These are phyloP conservation scores for Pulicaria dysenterica DNA, from an alignment of 129 eudicot genomes.

Conservation along the genomic window DNA sequence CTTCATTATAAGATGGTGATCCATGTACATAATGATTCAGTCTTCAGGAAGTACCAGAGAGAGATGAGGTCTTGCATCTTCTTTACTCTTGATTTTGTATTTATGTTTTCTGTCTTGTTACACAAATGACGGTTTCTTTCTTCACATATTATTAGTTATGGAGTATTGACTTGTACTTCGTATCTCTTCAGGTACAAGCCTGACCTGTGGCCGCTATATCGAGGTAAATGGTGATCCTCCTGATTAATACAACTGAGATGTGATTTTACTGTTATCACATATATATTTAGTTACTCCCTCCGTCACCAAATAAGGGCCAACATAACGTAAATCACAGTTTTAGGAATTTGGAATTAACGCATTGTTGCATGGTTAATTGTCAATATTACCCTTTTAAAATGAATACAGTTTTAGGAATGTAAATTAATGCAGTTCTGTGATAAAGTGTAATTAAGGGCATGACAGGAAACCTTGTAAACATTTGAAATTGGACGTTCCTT, in stretches of 20 bases:
- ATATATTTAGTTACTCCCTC: too few relatives aligned
- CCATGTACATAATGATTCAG: constrained; percentile 88
- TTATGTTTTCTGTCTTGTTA: constrained; percentile 17
- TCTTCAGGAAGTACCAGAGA: constrained; percentile 83
- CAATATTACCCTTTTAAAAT: too few relatives aligned
- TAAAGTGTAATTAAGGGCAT: too few relatives aligned
- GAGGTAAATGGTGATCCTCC: constrained; percentile 57
- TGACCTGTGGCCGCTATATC: constrained; percentile 89
- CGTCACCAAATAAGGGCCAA: too few relatives aligned
- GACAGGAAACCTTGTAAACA: too few relatives aligned
- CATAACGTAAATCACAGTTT: too few relatives aligned
- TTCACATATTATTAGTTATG: neutral
- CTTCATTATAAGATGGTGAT: constrained; percentile 86
- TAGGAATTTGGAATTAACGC: too few relatives aligned
- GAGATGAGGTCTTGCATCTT: constrained; percentile 68
- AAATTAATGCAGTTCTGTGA: too few relatives aligned
- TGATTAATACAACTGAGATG: constrained; percentile 8
- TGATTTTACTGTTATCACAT: neutral
- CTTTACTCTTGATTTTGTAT: constrained; percentile 9
- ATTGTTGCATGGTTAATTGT: too few relatives aligned
- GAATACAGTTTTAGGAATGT: too few relatives aligned
- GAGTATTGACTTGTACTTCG: constrained; percentile 22
- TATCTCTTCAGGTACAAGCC: constrained; percentile 62
- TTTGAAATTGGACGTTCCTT: too few relatives aligned
- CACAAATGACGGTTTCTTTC: neutral